phyloP scores from a whole-genome alignment of 179 eudicot genomes.

The Spinacia oleracea region DNA sequence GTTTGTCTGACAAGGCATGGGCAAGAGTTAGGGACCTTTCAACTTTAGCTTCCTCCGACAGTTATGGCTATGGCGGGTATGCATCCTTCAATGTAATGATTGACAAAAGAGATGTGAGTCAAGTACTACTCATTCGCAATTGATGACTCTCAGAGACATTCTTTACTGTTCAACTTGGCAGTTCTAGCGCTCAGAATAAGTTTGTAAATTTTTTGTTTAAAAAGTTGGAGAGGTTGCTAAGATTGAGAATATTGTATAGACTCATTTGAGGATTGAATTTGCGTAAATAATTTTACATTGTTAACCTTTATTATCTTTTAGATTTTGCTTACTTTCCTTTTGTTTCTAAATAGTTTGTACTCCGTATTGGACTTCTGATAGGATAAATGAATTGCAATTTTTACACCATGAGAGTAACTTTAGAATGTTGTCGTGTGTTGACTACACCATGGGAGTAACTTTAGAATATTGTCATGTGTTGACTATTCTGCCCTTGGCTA shows the following conservation, averaged over 20 bases:
- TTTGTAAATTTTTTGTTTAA: neutral
- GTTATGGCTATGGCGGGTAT: neutral
- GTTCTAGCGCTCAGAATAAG: neutral
- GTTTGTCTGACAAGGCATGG: conserved; percentile 66
- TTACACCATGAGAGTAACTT: too few species aligned
- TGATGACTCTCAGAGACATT: neutral
- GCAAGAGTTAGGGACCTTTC: conserved; percentile 73
- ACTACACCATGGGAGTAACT: too few species aligned
- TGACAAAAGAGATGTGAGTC: neutral
- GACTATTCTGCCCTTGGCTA: too few species aligned
- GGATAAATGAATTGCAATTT: neutral
- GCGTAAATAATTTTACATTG: neutral
- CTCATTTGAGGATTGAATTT: neutral
- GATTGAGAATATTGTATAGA: neutral
- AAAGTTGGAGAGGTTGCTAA: neutral
- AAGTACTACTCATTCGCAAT: neutral
- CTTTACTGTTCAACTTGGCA: neutral
- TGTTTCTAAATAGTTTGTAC: neutral
- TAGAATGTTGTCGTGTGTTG: too few species aligned
- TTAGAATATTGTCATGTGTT: too few species aligned
- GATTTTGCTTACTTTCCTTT: neutral
- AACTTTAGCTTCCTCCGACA: conserved; percentile 34
- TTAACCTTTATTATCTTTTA: neutral
- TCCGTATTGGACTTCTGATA: neutral
- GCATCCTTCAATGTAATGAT: neutral